Evolutionary conservation across 2,329 filamentous ascomycete genomes (phyloP), one percentile per base, ranked within the genome.

Genomic region (Didymella exigua): DNA sequence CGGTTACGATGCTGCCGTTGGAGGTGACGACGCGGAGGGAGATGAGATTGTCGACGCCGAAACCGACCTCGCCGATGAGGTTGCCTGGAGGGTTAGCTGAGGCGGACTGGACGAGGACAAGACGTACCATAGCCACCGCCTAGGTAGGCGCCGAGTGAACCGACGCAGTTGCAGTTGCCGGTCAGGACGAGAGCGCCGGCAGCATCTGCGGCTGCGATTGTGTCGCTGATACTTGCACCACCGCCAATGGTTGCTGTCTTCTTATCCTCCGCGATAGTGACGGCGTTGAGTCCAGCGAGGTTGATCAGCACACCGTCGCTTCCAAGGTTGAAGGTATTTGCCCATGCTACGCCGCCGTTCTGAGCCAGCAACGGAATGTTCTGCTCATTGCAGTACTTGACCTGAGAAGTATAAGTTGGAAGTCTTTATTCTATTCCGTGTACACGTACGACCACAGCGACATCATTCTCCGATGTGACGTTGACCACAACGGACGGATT

Each of bases 61-160:
- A 77, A 0, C 86, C 86, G 43, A 83, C 72, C 23, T 76, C 71
- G 1, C 82, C 81, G 42, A 79, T 80, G 24, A 87, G 71, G 70
- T 81, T 79, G 4, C 85, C 62, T 65, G 45, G 4, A 10, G 13
- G 8, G 33, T 50, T 9, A 50, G 40, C 11, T 11, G 16, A 9
- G 16, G 8, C 4, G 16, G 7, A 13, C 8, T 36, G 29, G 29
- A 31, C n/a, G n/a, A n/a, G n/a, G n/a, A 31, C 30, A 16, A 16
- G 30, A 51, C 58, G 24, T 51, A 65, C 62, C 84, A 60, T 83
- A 84, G 1, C 84, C 84, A 31, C 83, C 84, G 4, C 83, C 82
- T 4, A 73, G 63, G 19, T 64, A 47, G 21, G 70, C 70, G 26
- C 70, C 67, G 8, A 72, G 34, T 18, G 59, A 58, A 11, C 70